phyloP scores from a whole-genome alignment of 139 green algal species.

The Volvox reticuliferus region DNA sequence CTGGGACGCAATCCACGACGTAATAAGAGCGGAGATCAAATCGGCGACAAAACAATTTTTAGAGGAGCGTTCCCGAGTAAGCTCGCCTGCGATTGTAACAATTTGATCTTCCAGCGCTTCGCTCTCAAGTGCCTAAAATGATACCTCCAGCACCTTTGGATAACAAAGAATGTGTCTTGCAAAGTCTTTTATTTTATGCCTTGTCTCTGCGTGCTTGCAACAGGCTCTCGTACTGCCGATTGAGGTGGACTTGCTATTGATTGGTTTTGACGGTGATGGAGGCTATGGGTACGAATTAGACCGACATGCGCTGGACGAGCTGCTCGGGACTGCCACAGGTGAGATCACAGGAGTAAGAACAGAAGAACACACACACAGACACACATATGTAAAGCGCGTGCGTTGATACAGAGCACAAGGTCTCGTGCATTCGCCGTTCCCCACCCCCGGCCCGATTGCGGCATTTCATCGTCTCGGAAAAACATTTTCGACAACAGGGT shows the following conservation, averaged over 20 bases:
- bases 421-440: no score
- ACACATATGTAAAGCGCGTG: no score
- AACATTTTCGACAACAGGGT: no score
- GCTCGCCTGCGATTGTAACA: neutral
- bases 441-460: no score
- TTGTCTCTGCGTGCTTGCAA: neutral
- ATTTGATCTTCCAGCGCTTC: neutral
- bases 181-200: neutral
- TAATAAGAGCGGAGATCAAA: conserved; percentile 48
- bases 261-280: conserved; percentile 63
- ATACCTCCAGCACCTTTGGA: no score
- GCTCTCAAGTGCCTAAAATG: no score
- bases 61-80: conserved; percentile 28
- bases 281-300: conserved; percentile 58
- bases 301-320: conserved; percentile 30
- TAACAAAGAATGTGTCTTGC: no score
- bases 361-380: no score
- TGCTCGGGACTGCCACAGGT: conserved; percentile 46
- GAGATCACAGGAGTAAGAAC: neutral
- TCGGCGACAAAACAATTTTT: conserved; percentile 47
- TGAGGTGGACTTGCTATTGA: conserved; percentile 63
- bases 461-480: no score
- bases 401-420: no score
- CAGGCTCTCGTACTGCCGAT: conserved; percentile 52
- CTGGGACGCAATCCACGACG: conserved; percentile 42